phyloP scores from a whole-genome alignment of 225 moss, liverwort and hornwort species.

The Thuidium tamariscinum region DNA sequence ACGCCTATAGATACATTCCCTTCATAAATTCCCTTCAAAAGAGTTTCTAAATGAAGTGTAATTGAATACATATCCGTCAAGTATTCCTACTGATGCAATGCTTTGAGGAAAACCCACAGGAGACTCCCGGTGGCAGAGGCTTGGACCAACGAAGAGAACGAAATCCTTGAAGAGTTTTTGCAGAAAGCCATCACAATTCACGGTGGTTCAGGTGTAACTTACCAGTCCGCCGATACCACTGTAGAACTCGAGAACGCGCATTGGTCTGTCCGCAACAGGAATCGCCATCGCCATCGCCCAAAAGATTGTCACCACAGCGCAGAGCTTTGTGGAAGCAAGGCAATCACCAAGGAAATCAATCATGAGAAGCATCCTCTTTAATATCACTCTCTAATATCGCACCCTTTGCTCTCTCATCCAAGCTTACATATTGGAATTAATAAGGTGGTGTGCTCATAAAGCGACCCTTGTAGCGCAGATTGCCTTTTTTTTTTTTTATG shows the following conservation, averaged over 20 bases:
- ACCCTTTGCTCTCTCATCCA: background rate
- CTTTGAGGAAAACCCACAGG: background rate
- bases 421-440: background rate
- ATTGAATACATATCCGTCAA: background rate
- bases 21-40: background rate
- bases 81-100: background rate
- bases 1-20: background rate
- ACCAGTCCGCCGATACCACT: slow-evolving; percentile 93
- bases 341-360: background rate
- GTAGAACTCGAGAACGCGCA: slow-evolving; percentile 89
- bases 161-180: background rate
- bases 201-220: background rate
- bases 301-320: background rate
- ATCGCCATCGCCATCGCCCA: slow-evolving; percentile 7
- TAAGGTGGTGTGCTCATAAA: no score
- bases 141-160: background rate
- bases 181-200: background rate
- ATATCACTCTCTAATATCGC: background rate
- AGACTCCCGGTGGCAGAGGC: background rate
- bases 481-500: no score
- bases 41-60: background rate
- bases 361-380: background rate
- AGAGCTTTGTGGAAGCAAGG: background rate
- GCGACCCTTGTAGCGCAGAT: no score
- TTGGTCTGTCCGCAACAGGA: background rate